Base-by-base conservation (phyloP, 495 filamentous ascomycete genomes). In the Aspergillus heteromorphus region DNA sequence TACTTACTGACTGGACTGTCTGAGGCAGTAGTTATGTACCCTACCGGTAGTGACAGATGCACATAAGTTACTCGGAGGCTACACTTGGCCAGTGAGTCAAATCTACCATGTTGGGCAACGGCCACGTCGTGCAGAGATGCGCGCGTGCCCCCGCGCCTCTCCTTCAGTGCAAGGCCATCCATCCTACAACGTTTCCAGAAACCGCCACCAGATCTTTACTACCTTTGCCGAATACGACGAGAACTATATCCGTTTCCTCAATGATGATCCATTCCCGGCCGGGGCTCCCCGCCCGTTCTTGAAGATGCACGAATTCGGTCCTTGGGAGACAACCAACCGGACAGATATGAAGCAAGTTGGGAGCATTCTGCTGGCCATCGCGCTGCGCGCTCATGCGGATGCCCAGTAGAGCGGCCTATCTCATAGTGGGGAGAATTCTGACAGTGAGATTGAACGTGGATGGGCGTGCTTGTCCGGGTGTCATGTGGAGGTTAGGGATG, bases 221-320 rank as follows among this genome's bases (percentile, higher is more conserved):
- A 54, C 36, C 16, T 19, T 59, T 27, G 51, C 51, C 1, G 25
- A 40, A 13, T 54, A 59, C 21, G 36, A 51, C 21, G 40, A 45
- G 11, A 41, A 55, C 16, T 55, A 53, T 10, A 17, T 54, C 0
- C 21, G 14, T 4, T 59, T 45, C 17, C 25, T 59, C 1, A 21
- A 51, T 6, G 34, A 49, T 14, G 19, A 47, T 13, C 19, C 30
- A 2, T 13, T n/a, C 1, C 29, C 29, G 4, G 4, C n/a, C 4
- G 21, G 30, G 2, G n/a, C 19, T 34, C 5, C 9, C 27, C 43
- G n/a, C 8, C 23, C 52, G 9, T 59, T 59, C 36, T 14, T 59
- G 18, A 59, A 21, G 11, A 59, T 59, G 57, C 52, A 55, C 23
- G 51, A 59, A 20, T 59, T 36, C 14, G 51, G 51, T 18, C 52